Conservation (phyloP, 176 grass and related monocot species). For the Oryza brachyantha region DNA sequence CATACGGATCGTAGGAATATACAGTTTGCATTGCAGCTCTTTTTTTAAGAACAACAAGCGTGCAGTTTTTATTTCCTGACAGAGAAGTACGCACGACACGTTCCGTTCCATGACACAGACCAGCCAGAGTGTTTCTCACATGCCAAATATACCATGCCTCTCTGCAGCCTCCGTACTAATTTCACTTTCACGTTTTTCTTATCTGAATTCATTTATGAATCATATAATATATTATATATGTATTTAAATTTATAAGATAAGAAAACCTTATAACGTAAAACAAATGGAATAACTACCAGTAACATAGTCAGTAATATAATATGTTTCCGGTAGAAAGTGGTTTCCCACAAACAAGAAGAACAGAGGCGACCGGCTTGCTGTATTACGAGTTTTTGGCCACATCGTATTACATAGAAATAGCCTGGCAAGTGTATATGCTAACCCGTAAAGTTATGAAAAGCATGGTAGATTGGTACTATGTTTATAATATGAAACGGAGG, state of each 20-base stretch:
- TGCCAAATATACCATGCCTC: no score
- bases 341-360: not conserved
- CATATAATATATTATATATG: no score
- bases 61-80: not conserved
- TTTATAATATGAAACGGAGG: no score
- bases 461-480: no score
- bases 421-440: not conserved
- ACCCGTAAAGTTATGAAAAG: not conserved
- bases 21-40: not conserved
- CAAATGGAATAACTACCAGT: no score
- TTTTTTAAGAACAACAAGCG: not conserved
- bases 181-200: not conserved
- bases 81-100: not conserved
- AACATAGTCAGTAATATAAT: no score
- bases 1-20: not conserved
- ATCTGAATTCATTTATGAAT: no score
- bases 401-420: not conserved
- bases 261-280: no score
- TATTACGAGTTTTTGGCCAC: no score
- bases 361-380: no score
- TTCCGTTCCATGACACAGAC: not conserved
- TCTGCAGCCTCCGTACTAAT: not conserved
- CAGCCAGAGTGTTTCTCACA: no score
- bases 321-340: not conserved
- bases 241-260: no score